These are phyloP conservation scores for Clathrus columnatus DNA, from an alignment of 768 basidiomycete species.

Conservation along the genomic window DNA sequence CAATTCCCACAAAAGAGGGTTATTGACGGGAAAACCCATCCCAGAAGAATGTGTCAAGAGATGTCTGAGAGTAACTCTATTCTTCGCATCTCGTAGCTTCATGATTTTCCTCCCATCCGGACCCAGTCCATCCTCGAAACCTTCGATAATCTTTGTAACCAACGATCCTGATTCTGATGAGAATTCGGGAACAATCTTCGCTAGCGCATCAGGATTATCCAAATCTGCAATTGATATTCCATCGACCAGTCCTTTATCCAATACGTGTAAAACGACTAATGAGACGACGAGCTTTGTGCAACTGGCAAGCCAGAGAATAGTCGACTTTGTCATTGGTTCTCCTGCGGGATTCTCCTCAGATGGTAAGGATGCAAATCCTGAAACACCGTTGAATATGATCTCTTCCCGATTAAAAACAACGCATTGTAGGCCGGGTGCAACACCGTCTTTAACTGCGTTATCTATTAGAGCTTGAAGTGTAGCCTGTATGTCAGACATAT, in stretches of 20 bases:
- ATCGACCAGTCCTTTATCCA: neutral
- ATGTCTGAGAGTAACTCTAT: neutral
- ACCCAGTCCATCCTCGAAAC: neutral
- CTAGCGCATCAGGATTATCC: slow-evolving; percentile 1
- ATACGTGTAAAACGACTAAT: neutral
- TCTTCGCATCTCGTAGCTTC: slow-evolving; percentile 1
- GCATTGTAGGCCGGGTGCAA: slow-evolving; percentile 1
- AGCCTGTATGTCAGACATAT: neutral
- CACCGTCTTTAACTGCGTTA: neutral
- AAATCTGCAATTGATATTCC: neutral
- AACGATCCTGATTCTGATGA: neutral
- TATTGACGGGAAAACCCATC: neutral
- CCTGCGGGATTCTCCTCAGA: neutral
- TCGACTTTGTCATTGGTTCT: neutral
- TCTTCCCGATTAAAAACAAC: neutral
- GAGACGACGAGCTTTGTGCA: neutral
- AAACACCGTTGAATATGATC: neutral
- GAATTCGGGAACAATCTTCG: slow-evolving; percentile 1
- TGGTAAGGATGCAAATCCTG: neutral
- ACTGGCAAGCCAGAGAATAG: neutral
- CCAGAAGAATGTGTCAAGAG: neutral
- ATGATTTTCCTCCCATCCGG: neutral
- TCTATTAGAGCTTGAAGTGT: neutral
- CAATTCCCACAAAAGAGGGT: neutral
- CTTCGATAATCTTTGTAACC: slow-evolving; percentile 1